Conservation (phyloP, 2,329 filamentous ascomycete genomes). For the Ophiostoma fasciatum region DNA sequence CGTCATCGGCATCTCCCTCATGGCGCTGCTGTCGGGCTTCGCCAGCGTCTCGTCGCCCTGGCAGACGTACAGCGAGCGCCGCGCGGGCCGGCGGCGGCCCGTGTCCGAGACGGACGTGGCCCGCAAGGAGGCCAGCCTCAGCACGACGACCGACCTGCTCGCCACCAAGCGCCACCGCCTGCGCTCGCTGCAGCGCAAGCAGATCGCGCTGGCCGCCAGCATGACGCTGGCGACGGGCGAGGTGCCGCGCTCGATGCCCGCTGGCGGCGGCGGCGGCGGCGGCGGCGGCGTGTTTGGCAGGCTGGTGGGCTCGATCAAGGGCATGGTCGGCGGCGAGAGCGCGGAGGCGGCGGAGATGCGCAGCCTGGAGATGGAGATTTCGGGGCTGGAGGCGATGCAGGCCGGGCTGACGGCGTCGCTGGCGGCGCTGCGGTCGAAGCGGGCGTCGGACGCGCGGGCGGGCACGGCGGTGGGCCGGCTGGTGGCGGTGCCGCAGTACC, state of each 20-base stretch:
- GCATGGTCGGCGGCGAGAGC: slow-evolving; percentile 39
- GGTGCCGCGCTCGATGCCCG: not conserved
- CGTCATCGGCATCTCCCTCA: slow-evolving; percentile 71
- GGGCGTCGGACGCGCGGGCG: slow-evolving; percentile 49
- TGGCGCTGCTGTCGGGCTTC: slow-evolving; percentile 80
- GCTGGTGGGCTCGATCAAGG: slow-evolving; percentile 45
- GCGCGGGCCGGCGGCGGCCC: slow-evolving; percentile 30
- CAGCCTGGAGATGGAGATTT: slow-evolving; percentile 57
- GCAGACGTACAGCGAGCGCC: slow-evolving; percentile 60
- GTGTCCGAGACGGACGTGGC: slow-evolving; percentile 61
- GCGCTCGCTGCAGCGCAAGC: slow-evolving; percentile 53
- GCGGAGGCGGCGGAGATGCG: slow-evolving; percentile 47
- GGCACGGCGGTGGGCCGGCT: slow-evolving; percentile 52
- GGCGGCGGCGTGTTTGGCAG: slow-evolving; percentile 49
- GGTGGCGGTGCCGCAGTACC: slow-evolving; percentile 45
- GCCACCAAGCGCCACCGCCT: slow-evolving; percentile 58
- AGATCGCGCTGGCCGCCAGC: slow-evolving; percentile 12
- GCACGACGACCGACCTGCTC: slow-evolving; percentile 69
- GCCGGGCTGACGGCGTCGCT: slow-evolving; percentile 52
- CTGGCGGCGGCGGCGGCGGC: slow-evolving; percentile 19
- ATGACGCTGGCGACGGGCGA: slow-evolving; percentile 5
- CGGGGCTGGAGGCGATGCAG: slow-evolving; percentile 69
- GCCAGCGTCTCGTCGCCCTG: slow-evolving; percentile 78
- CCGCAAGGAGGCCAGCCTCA: slow-evolving; percentile 64
- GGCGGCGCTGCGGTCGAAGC: slow-evolving; percentile 44